Evolutionary conservation across 2,329 filamentous ascomycete species (phyloP), one percentile per base, ranked within the genome.

Genomic region (Penicillium sp.): DNA sequence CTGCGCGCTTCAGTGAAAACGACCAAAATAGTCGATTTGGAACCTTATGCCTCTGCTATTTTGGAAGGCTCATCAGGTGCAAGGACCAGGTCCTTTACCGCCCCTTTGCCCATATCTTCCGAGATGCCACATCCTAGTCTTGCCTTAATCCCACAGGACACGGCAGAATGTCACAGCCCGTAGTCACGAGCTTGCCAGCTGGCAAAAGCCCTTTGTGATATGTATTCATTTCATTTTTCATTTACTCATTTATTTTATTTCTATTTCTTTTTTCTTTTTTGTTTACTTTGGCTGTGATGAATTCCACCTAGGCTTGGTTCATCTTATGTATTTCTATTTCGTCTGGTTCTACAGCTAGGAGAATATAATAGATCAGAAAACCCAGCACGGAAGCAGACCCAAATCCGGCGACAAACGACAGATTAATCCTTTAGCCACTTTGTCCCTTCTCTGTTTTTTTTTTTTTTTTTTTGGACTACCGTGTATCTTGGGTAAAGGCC

Each of bases 111-210:
- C 44, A 57, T 56, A 54, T 60, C 48, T 59, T 58, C 56, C 56
- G 55, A 62, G 54, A 55, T 50, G 56, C 33, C 55, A 55, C 48
- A 65, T 61, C 62, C 63, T 58, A 37, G 63, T 39, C 21, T 24
- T 37, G 48, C 44, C 48, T 42, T 56, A 50, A 43, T 44, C 42
- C 28, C 48, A 55, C 34, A 58, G 52, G 31, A 60, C 58, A 62
- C 56, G 43, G 50, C 60, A 63, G 56, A 59, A 58, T 60, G 60
- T 65, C 62, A 65, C 62, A 63, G 56, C 40, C 56, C 53, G 50
- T 43, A 54, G 60, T 65, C 63, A 65, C 61, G 61, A 58, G 63
- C 48, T 47, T 61, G 62, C 61, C 59, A 64, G 54, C 54, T 65
- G 62, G 60, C 59, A 61, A 54, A 29, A 33, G 49, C 24, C 23